Conservation (phyloP, 2,329 filamentous ascomycete genomes). For the Penicillium sp. region DNA sequence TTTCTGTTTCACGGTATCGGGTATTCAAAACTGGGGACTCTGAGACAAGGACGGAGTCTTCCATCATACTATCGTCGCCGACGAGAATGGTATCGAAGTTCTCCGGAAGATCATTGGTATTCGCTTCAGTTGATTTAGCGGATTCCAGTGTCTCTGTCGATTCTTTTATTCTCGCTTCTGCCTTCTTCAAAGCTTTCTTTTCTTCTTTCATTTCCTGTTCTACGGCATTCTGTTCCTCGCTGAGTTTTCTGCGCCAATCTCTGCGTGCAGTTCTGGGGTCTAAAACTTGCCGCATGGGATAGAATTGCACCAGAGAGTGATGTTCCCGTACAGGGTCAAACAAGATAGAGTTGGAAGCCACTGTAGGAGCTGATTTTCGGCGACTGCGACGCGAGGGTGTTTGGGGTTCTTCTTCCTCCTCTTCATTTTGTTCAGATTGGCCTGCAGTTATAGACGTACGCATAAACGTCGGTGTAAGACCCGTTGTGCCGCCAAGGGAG, state of each 20-base stretch:
- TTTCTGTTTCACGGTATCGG: neutral
- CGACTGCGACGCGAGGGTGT: constrained; percentile 26
- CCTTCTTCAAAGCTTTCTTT: constrained; percentile 20
- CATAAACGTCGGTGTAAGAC: constrained; percentile 42
- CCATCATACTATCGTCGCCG: constrained; percentile 24
- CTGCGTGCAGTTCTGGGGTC: constrained; percentile 41
- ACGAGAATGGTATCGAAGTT: constrained; percentile 25
- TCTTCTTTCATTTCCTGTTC: constrained; percentile 36
- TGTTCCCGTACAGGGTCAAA: constrained; percentile 20
- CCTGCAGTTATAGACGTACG: constrained; percentile 27
- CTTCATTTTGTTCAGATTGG: constrained; percentile 25
- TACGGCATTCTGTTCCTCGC: constrained; percentile 44
- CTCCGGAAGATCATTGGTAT: constrained; percentile 19
- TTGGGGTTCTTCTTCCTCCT: constrained; percentile 18
- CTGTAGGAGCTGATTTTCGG: constrained; percentile 33
- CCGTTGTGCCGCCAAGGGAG: constrained; percentile 28
- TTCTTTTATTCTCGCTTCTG: constrained; percentile 24
- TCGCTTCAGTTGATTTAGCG: constrained; percentile 20
- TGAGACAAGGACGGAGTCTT: constrained; percentile 25
- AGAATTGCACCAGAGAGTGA: constrained; percentile 39
- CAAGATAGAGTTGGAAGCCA: constrained; percentile 17
- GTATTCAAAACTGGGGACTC: constrained; percentile 27
- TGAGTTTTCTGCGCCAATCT: constrained; percentile 43
- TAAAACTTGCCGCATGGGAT: constrained; percentile 41
- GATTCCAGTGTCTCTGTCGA: constrained; percentile 24